A percentile compares a stretch with the other conserved stretches of the same genome.
Evolutionary conservation across 2,329 filamentous ascomycete genomes (phyloP).

Genomic region (Cryphonectria radicalis): DNA sequence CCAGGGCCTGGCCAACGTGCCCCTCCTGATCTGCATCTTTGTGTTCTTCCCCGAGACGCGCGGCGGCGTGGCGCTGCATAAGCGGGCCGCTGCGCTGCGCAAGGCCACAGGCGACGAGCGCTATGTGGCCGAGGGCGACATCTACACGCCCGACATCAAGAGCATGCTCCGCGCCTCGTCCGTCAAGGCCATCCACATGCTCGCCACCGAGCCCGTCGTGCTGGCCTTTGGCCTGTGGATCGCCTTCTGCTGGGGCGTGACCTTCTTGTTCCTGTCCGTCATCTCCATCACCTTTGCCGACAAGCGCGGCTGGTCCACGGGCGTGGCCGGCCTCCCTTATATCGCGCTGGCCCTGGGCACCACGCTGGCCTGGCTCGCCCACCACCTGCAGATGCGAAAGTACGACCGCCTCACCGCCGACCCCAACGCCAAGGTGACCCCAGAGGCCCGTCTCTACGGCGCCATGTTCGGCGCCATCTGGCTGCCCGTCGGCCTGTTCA

Average conservation of each 20-base stretch:
- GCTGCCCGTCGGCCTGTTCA: constrained; percentile 54
- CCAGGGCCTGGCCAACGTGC: constrained; percentile 55
- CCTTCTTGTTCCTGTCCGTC: constrained; percentile 57
- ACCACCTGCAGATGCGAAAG: constrained; percentile 56
- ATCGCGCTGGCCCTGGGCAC: constrained; percentile 54
- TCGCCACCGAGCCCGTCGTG: constrained; percentile 29
- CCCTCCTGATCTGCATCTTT: constrained; percentile 38
- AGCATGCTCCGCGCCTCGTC: constrained; percentile 51
- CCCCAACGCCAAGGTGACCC: constrained; percentile 42
- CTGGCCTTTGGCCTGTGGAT: constrained; percentile 28
- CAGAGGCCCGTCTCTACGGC: constrained; percentile 53
- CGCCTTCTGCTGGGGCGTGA: constrained; percentile 49
- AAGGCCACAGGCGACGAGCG: constrained; percentile 52
- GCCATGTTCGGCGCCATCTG: constrained; percentile 51
- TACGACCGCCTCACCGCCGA: constrained; percentile 46
- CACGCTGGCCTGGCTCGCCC: constrained; percentile 50
- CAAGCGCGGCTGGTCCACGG: constrained; percentile 57
- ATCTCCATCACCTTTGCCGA: constrained; percentile 55
- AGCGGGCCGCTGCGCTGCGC: constrained; percentile 52
- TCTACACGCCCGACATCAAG: constrained; percentile 53
- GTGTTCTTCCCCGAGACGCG: constrained; percentile 37
- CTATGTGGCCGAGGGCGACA: constrained; percentile 54
- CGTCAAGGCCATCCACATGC: constrained; percentile 40
- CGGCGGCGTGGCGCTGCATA: constrained; percentile 41
- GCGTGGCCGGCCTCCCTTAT: constrained; percentile 54